Evolutionary conservation across 2,329 filamentous ascomycete species (phyloP).

Genomic region (Talaromyces sp.): DNA sequence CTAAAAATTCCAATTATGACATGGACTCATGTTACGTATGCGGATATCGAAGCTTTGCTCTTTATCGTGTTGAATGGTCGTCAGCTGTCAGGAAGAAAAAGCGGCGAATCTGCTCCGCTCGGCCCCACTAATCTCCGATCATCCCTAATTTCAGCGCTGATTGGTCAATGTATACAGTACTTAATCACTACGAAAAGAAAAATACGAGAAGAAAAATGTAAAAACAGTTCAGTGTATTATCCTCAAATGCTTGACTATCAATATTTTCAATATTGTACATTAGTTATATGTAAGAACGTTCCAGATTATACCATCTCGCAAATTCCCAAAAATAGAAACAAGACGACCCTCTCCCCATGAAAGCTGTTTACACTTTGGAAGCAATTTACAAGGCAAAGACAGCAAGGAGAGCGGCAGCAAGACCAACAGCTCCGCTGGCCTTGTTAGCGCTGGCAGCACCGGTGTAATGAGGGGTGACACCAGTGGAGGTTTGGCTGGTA

Average conservation of each 20-base stretch:
- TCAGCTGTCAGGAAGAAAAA: not conserved
- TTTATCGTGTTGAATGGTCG: not conserved
- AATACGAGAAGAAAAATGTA: not conserved
- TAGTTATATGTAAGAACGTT: not conserved
- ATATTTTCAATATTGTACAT: slow-evolving; percentile 6
- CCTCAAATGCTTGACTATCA: not conserved
- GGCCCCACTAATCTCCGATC: not conserved
- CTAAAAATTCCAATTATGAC: not conserved
- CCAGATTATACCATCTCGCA: not conserved
- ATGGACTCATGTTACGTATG: not conserved
- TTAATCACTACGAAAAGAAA: not conserved
- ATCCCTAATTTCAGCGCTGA: not conserved
- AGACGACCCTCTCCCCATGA: not conserved
- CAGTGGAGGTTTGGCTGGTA: slow-evolving; percentile 7
- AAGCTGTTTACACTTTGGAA: not conserved
- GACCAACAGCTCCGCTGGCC: slow-evolving; percentile 19
- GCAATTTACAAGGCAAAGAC: slow-evolving; percentile 21
- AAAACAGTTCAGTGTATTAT: not conserved
- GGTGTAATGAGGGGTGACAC: slow-evolving; percentile 17
- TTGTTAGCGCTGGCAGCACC: slow-evolving; percentile 20
- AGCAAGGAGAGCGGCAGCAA: slow-evolving; percentile 20
- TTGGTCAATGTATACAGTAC: not conserved
- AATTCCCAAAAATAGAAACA: slow-evolving; percentile 1
- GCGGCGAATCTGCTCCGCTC: not conserved
- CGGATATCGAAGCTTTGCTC: not conserved